Base-by-base conservation (phyloP, 2,329 filamentous ascomycete genomes). In the Cladosporium sphaerospermum region DNA sequence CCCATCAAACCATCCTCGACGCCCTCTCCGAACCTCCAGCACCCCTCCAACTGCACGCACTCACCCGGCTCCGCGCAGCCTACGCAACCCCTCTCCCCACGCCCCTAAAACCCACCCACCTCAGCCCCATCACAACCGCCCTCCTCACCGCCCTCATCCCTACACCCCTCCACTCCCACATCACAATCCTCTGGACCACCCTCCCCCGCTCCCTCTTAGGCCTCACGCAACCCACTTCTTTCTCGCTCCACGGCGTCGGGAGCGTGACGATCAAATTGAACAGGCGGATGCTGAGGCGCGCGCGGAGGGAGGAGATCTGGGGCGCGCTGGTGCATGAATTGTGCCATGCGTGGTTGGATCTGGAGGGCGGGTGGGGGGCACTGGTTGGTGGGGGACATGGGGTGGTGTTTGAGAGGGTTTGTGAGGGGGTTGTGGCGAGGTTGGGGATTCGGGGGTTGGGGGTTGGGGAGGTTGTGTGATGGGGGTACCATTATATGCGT, bases 301-400 rank as follows among this genome's bases (percentile, higher is more conserved):
- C 10, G 4, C 8, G 13, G 3, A 48, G 40, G 8, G 45, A 48
- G 10, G 23, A 41, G 19, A 40, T 40, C 5, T 48, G 45, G 45
- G 45, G 36, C 1, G 58, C 58, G n/a, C 52, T 60, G 52, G 53
- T 57, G 32, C 58, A 60, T 52, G 57, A 57, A 45, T 54, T 59
- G 57, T 42, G 59, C 8, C 57, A 58, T 47, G 57, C 55, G 4
- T 58, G 56, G 36, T 47, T 55, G 41, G 52, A 54, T 47, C 28
- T 59, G 51, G 45, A 50, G 34, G 32, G 34, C 5, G 23, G n/a
- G 16, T 40, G 36, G 45, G 13, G 16, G 4, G 36, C 13, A 1
- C 5, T 18, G 13, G 16, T 31, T 33, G n/a, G n/a, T 18, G 18
- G 10, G 7, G 34, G 40, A 14, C 45, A 16, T 8, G 45, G 34